Base-by-base conservation (phyloP, 495 filamentous ascomycete genomes). In the Aspergillus olivimuriae region DNA sequence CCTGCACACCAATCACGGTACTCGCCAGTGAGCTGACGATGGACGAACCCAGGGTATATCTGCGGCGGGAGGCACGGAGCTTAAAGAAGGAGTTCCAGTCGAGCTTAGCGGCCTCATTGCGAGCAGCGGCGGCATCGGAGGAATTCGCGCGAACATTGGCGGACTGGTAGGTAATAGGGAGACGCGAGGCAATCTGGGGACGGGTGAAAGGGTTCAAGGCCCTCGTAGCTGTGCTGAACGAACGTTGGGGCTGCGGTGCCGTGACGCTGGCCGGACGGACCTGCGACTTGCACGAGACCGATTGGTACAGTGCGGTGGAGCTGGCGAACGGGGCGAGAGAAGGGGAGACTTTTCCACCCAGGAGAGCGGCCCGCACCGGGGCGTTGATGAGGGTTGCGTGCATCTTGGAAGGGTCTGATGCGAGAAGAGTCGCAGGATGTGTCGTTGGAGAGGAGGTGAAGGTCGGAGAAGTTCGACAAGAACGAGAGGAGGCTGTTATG, bases 1-100 rank as follows among this genome's bases (percentile, higher is more conserved):
- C 51, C 43, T 80, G 58, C 3, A 83, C 74, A n/a, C 84, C 85
- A 5, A 62, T 61, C 0, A 71, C 58, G 1, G 83, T 84, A 23
- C 74, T 75, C 12, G 62, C 54, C n/a, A 77, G 50, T 23, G 78
- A 78, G 30, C 73, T 79, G n/a, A 77, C 55, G 42, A 94, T 63
- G 7, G 84, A 88, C 30, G 84, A 83, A 38, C 69, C 77, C 30
- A 94, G 80, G 50, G 89, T 85, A 75, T 87, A 85, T 39, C 84
- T 77, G 11, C 92, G 84, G 16, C 91, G 86, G 24, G 78, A 81
- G 41, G 83, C 82, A 57, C 92, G 91, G 37, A 97, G 83, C 50
- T 74, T 75, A 76, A 98, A 90, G 78, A 94, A 98, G 30, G 79
- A 79, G 70, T 96, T 84, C 92, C 92, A 98, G 65, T 89, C 81